Conservation (phyloP, 768 basidiomycete species). For the Mycena latifolia region DNA sequence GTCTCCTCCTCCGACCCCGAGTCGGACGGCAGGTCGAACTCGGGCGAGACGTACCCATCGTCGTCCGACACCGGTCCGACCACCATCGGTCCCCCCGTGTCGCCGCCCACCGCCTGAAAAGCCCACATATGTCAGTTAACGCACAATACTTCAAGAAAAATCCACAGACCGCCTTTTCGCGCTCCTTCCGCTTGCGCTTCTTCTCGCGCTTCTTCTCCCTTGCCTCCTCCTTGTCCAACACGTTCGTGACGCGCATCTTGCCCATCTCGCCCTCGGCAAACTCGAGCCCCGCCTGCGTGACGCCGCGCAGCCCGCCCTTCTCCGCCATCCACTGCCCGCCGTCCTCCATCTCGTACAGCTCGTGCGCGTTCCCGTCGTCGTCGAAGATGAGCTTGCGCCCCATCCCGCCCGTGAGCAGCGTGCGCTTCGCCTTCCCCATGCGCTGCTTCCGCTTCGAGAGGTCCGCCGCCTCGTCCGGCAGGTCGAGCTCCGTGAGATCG, state of each 20-base stretch:
- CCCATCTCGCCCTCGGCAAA: slow-evolving; percentile 83
- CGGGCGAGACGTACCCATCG: slow-evolving; percentile 78
- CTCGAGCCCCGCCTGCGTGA: slow-evolving; percentile 71
- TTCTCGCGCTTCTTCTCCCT: slow-evolving; percentile 92
- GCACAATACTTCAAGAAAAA: slow-evolving; percentile 34
- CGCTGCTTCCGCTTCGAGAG: slow-evolving; percentile 92
- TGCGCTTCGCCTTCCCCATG: slow-evolving; percentile 79
- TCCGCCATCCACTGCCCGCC: slow-evolving; percentile 77
- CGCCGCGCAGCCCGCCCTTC: slow-evolving; percentile 73
- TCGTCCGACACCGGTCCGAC: slow-evolving; percentile 35
- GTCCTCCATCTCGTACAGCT: slow-evolving; percentile 86
- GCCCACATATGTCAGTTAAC: slow-evolving; percentile 36
- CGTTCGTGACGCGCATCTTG: slow-evolving; percentile 78
- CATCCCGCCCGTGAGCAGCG: slow-evolving; percentile 71
- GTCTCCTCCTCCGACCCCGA: slow-evolving; percentile 48
- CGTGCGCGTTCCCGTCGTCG: slow-evolving; percentile 84
- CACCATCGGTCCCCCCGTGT: slow-evolving; percentile 51
- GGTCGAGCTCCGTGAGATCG: slow-evolving; percentile 56
- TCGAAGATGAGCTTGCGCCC: slow-evolving; percentile 90
- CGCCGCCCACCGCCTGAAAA: slow-evolving; percentile 44
- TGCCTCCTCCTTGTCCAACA: slow-evolving; percentile 84
- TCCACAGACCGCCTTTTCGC: slow-evolving; percentile 62
- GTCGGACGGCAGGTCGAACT: slow-evolving; percentile 64
- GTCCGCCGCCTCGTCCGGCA: slow-evolving; percentile 50
- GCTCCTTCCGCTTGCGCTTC: slow-evolving; percentile 92